phyloP scores from a whole-genome alignment of 179 eudicot genomes.

The Silene coronaria region DNA sequence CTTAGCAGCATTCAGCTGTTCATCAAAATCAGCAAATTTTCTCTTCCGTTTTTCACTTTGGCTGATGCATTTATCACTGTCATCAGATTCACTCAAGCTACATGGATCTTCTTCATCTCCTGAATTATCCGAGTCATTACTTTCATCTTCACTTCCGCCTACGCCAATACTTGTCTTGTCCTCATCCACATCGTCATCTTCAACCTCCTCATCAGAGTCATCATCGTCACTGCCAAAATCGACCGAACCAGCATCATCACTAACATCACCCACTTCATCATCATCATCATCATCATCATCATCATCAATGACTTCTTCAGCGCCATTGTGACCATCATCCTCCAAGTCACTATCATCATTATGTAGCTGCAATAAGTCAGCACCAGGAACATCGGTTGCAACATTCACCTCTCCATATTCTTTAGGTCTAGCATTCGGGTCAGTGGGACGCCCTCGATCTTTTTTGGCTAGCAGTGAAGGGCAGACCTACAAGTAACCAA shows the following conservation, averaged over 20 bases:
- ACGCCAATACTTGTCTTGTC: conserved; percentile 18
- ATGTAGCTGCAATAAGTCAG: conserved; percentile 54
- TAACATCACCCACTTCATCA: conserved; percentile 26
- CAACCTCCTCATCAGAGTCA: conserved; percentile 19
- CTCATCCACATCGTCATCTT: conserved; percentile 29
- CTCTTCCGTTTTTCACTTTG: conserved; percentile 45
- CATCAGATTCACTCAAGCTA: conserved; percentile 31
- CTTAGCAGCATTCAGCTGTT: conserved; percentile 56
- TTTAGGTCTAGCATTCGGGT: conserved; percentile 78
- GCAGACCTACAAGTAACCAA: conserved; percentile 51
- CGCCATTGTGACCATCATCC: conserved; percentile 16
- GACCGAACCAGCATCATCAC: conserved; percentile 25
- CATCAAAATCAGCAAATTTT: conserved; percentile 72
- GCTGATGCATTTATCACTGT: conserved; percentile 21
- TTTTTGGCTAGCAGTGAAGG: conserved; percentile 82
- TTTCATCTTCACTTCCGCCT: conserved; percentile 35
- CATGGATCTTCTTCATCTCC: conserved; percentile 26
- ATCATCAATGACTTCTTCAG: conserved; percentile 28
- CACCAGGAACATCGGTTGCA: conserved; percentile 59
- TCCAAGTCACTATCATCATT: conserved; percentile 35
- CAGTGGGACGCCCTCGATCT: conserved; percentile 80
- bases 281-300: conserved; percentile 32
- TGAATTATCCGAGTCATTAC: conserved; percentile 28
- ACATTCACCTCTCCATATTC: conserved; percentile 84
- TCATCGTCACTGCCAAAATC: conserved; percentile 35